A percentile compares a stretch with the other conserved stretches of the same genome.
These are phyloP conservation scores for Geosiphon pyriformis DNA, from an alignment of 192 early-diverging fungal genomes.

Conservation along the genomic window DNA sequence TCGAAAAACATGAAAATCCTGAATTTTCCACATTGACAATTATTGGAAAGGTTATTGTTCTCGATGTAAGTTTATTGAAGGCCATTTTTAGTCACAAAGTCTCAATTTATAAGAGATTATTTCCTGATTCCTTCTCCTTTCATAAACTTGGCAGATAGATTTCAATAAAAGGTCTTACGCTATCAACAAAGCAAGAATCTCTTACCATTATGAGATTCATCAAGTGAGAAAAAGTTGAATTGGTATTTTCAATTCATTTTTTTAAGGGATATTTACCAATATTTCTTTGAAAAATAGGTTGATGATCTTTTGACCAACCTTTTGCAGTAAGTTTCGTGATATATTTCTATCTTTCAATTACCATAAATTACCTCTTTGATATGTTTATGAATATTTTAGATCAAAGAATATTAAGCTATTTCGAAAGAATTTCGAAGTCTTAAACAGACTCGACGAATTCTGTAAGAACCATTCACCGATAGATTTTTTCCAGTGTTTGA, in stretches of 20 bases:
- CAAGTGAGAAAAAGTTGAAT: background rate
- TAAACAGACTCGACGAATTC: background rate
- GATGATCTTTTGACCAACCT: slow-evolving; percentile 17
- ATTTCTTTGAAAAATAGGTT: slow-evolving; percentile 6
- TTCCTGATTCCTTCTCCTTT: background rate
- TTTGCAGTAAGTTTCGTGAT: slow-evolving; percentile 15
- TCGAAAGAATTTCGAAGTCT: slow-evolving; percentile 14
- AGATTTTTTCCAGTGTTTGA: slow-evolving; percentile 12
- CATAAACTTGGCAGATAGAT: background rate
- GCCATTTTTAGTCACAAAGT: background rate
- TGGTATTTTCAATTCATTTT: background rate
- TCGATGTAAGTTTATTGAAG: slow-evolving; percentile 17
- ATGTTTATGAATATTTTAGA: background rate
- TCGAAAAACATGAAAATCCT: background rate
- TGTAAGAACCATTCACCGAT: background rate
- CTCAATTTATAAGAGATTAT: background rate
- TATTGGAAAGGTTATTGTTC: background rate
- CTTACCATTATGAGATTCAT: background rate
- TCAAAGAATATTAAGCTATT: slow-evolving; percentile 11
- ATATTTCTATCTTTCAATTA: slow-evolving; percentile 4
- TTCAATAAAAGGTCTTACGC: slow-evolving; percentile 1
- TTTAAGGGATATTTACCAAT: background rate
- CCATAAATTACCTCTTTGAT: background rate
- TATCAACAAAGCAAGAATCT: background rate
- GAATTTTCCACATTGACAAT: background rate